A percentile compares a stretch with the other conserved stretches of the same genome.
phyloP scores from a whole-genome alignment of 176 grass and related monocot species.

The Alopecurus myosuroides region DNA sequence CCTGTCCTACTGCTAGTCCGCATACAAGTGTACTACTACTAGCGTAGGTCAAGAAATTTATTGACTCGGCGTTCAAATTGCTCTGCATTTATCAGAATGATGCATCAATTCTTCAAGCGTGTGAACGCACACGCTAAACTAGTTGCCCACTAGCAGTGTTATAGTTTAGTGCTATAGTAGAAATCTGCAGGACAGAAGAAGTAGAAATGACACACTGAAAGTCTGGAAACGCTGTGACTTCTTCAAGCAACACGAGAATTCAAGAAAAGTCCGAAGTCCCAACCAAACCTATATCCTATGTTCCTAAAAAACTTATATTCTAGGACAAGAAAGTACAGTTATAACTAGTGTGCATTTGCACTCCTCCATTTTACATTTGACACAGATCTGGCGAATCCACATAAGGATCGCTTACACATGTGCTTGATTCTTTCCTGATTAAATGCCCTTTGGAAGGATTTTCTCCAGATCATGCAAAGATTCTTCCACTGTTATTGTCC shows the following conservation, averaged over 20 bases:
- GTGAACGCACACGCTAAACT: neutral
- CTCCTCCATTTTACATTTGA: neutral
- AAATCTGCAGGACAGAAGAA: neutral
- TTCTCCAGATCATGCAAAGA: slow-evolving; percentile 24
- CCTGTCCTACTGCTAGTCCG: too few species aligned
- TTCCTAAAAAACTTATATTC: too few species aligned
- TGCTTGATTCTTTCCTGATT: slow-evolving; percentile 10
- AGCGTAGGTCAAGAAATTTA: neutral
- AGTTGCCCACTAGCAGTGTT: neutral
- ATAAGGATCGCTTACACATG: neutral
- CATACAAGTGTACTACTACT: neutral
- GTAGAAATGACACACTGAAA: neutral
- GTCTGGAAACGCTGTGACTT: neutral
- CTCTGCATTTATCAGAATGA: neutral
- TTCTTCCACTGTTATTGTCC: neutral
- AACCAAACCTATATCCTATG: neutral
- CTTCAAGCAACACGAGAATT: neutral
- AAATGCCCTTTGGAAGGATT: slow-evolving; percentile 7
- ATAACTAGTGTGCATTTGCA: neutral
- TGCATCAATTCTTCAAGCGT: neutral
- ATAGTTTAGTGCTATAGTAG: neutral
- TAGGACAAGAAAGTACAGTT: neutral
- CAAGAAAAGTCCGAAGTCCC: neutral
- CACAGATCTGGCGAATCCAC: slow-evolving; percentile 29
- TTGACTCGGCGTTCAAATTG: neutral